phyloP scores from a whole-genome alignment of 441 rosid species.

The Capsella rubella region DNA sequence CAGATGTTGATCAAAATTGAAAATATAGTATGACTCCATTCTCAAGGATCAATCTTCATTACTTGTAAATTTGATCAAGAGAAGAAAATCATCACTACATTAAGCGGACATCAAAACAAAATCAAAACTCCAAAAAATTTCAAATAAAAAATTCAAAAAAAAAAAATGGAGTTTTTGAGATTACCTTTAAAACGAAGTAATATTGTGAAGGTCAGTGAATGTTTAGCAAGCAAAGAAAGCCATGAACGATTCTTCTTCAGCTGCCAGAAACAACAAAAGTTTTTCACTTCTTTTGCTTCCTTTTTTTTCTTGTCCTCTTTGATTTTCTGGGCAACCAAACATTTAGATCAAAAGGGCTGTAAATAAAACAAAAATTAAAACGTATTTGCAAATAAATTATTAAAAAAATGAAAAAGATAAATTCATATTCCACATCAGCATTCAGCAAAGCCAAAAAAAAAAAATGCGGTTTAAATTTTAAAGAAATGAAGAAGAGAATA shows the following conservation, averaged over 20 bases:
- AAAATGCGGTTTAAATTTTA: neutral
- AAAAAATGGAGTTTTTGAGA: conserved; percentile 24
- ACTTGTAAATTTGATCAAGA: conserved; percentile 44
- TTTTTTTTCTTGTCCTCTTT: conserved; percentile 31
- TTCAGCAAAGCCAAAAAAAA: conserved; percentile 6
- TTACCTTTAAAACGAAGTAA: conserved; percentile 32
- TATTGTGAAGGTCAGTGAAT: conserved; percentile 19
- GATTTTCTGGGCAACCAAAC: conserved; percentile 76
- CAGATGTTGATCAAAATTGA: neutral
- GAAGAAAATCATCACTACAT: conserved; percentile 26
- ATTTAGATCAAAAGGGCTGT: conserved; percentile 32
- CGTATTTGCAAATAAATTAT: conserved; percentile 12
- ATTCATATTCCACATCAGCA: conserved; percentile 28
- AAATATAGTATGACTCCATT: neutral
- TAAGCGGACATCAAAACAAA: conserved; percentile 28
- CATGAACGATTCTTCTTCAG: conserved; percentile 28
- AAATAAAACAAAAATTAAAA: neutral
- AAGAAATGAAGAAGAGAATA: neutral
- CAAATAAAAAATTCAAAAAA: neutral
- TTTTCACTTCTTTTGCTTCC: neutral
- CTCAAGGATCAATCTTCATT: conserved; percentile 47
- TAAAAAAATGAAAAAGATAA: neutral
- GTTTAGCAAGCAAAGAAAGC: conserved; percentile 36
- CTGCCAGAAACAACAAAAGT: conserved; percentile 32
- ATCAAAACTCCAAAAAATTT: conserved; percentile 10